Percentiles rank a stretch among this genome's conserved stretches.
Conservation (phyloP, 306 rosid species). For the Quillaja saponaria region DNA sequence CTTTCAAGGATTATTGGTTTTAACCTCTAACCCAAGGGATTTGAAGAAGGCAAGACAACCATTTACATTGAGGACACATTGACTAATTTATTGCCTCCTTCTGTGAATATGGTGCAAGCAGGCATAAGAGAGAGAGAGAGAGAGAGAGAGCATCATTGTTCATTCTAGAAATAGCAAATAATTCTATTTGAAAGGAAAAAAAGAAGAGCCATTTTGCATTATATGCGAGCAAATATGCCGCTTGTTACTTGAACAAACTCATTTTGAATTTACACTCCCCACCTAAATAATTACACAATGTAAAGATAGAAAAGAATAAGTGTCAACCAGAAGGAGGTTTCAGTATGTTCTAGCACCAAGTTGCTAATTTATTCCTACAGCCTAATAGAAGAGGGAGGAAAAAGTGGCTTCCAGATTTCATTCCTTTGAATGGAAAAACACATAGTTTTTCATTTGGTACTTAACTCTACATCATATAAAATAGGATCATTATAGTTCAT, state of each 20-base stretch:
- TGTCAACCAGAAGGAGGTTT: neutral
- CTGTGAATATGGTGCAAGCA: too few species aligned
- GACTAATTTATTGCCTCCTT: too few species aligned
- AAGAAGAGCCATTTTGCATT: neutral
- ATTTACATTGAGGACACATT: too few species aligned
- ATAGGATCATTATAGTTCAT: neutral
- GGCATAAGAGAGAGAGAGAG: too few species aligned
- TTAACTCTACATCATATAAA: neutral
- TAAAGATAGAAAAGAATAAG: neutral
- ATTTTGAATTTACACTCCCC: too few species aligned
- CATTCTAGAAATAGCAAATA: too few species aligned
- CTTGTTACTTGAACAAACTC: neutral
- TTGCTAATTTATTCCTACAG: constrained; percentile 7
- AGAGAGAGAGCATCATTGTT: too few species aligned
- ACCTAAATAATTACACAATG: neutral
- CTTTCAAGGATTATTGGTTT: too few species aligned
- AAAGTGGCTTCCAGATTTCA: neutral
- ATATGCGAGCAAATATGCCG: neutral
- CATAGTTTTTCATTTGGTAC: neutral
- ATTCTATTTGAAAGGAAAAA: neutral
- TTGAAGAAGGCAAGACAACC: too few species aligned
- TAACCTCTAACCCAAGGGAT: too few species aligned
- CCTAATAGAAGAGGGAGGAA: neutral
- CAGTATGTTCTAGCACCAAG: neutral
- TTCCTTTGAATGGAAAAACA: too few species aligned